Conservation (phyloP, 495 filamentous ascomycete species). For the Hyaloscypha bicolor region DNA sequence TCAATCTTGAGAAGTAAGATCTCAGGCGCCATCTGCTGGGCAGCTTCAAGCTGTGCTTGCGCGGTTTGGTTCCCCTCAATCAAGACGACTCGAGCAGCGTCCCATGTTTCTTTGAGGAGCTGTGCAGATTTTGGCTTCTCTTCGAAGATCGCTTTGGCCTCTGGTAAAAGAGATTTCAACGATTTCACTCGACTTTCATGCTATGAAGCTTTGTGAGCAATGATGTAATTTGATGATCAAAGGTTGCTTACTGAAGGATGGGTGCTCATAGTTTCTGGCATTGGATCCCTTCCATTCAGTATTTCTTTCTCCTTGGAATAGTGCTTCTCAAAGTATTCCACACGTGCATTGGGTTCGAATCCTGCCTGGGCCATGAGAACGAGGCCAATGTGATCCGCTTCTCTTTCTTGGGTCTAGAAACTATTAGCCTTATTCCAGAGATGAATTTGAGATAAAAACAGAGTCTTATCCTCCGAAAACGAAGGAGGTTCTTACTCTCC, state of each 20-base stretch:
- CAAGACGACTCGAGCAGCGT: background rate
- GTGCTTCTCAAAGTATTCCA: background rate
- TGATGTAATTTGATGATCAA: background rate
- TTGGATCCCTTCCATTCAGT: slow-evolving; percentile 6
- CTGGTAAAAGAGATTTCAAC: slow-evolving; percentile 1
- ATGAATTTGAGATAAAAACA: background rate
- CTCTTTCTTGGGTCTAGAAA: slow-evolving; percentile 7
- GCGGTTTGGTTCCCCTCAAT: background rate
- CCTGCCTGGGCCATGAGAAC: slow-evolving; percentile 15
- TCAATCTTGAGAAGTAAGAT: slow-evolving; percentile 6
- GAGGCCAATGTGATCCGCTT: slow-evolving; percentile 20
- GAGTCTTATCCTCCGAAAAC: too few species aligned
- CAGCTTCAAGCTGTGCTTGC: background rate
- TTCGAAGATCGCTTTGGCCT: slow-evolving; percentile 7
- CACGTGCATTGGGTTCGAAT: slow-evolving; percentile 12
- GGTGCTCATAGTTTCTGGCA: slow-evolving; percentile 11
- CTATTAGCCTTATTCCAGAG: background rate
- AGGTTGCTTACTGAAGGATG: slow-evolving; percentile 8
- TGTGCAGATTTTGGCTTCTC: background rate
- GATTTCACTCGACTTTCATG: background rate
- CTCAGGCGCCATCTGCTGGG: background rate
- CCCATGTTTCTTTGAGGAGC: background rate
- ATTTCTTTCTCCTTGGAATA: slow-evolving; percentile 8
- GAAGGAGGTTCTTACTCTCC: slow-evolving; percentile 3
- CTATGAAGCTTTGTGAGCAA: background rate